These are phyloP conservation scores for Penicillium robsamsonii DNA, from an alignment of 495 filamentous ascomycete species.

Conservation along the genomic window DNA sequence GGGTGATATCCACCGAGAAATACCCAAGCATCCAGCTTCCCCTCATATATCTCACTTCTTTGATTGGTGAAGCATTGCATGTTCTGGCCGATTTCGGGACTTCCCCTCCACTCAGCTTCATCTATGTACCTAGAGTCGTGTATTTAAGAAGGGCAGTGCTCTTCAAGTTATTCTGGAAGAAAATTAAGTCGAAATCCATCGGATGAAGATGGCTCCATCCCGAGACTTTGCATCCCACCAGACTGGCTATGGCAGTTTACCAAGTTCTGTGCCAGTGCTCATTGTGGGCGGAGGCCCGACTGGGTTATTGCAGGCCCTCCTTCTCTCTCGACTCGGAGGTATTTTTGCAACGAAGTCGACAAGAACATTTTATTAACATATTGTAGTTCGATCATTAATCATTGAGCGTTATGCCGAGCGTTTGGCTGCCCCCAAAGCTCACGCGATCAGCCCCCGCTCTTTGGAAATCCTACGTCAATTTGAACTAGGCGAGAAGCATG, in stretches of 20 bases:
- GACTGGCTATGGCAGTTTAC: not conserved
- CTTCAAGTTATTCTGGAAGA: not conserved
- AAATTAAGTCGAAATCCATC: too few species aligned
- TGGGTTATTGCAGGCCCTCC: constrained; percentile 29
- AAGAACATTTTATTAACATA: not conserved
- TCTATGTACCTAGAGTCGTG: not conserved
- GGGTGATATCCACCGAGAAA: not conserved
- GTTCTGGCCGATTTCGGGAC: not conserved
- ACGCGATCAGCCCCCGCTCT: constrained; percentile 30
- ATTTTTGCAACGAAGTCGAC: not conserved
- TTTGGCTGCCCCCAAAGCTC: constrained; percentile 30
- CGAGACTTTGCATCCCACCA: not conserved
- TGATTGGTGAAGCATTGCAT: constrained; percentile 1
- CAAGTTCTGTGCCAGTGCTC: constrained; percentile 26
- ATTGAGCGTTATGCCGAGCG: constrained; percentile 28
- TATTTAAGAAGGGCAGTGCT: not conserved
- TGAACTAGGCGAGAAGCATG: constrained; percentile 26
- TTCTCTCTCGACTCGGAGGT: constrained; percentile 27
- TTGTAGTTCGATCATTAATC: constrained; percentile 23
- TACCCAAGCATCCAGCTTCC: too few species aligned
- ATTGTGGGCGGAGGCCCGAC: constrained; percentile 38
- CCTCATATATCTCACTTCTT: too few species aligned
- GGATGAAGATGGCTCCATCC: constrained; percentile 1
- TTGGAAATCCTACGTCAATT: constrained; percentile 32
- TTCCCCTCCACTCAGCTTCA: not conserved